These are phyloP conservation scores for Cryptosporidium viatorum DNA, from an alignment of 169 alveolate genomes.

Conservation along the genomic window DNA sequence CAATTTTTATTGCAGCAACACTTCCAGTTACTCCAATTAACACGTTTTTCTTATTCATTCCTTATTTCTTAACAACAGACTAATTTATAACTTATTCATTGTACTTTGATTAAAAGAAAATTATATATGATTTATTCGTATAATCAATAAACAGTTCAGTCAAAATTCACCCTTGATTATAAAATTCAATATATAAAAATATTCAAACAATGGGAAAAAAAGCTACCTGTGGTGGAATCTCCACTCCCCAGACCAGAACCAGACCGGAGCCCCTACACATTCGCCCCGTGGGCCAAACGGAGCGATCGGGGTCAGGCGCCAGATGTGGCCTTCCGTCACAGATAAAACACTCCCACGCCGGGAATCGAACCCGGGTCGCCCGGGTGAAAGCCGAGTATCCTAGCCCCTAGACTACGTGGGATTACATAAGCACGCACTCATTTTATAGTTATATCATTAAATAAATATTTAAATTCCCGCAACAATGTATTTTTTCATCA, in stretches of 20 bases:
- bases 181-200: too few relatives aligned
- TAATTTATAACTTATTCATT: too few relatives aligned
- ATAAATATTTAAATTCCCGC: not conserved
- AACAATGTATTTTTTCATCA: not conserved
- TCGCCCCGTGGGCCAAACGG: too few relatives aligned
- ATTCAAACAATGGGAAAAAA: too few relatives aligned
- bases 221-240: too few relatives aligned
- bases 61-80: not conserved
- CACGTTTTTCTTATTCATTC: constrained; percentile 73
- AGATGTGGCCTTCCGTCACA: not conserved
- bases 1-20: constrained; percentile 89
- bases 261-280: too few relatives aligned
- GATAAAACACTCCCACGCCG: constrained; percentile 81
- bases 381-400: constrained; percentile 84
- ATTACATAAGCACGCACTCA: not conserved
- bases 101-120: too few relatives aligned
- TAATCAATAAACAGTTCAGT: too few relatives aligned
- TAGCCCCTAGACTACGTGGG: constrained; percentile 85
- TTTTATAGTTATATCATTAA: constrained; percentile 1
- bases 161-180: too few relatives aligned
- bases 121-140: too few relatives aligned
- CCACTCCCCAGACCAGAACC: too few relatives aligned
- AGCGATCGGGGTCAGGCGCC: not conserved
- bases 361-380: constrained; percentile 85
- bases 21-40: constrained; percentile 89